Conservation (phyloP, 345 rosid species). For the Noccaea caerulescens region DNA sequence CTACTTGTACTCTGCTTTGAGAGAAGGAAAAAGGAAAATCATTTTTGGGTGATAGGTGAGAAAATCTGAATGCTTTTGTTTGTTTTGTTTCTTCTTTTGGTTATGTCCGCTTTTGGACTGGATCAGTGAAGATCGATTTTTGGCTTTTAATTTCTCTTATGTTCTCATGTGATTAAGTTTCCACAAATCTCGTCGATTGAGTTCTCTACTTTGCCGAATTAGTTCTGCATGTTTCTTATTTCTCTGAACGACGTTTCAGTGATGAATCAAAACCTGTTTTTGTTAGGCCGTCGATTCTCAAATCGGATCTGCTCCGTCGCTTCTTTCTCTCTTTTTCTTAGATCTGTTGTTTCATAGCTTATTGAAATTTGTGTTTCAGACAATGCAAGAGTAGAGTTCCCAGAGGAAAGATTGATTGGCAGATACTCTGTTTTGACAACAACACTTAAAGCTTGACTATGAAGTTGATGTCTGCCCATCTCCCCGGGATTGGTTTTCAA, state of each 20-base stretch:
- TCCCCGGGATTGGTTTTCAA: constrained; percentile 41
- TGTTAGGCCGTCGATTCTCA: not conserved
- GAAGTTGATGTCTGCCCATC: constrained; percentile 37
- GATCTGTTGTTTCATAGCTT: constrained; percentile 1
- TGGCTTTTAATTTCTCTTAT: not conserved
- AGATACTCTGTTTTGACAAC: constrained; percentile 18
- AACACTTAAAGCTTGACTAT: constrained; percentile 21
- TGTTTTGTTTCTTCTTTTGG: constrained; percentile 14
- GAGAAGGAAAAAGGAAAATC: not conserved
- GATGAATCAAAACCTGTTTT: constrained; percentile 13
- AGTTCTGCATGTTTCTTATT: constrained; percentile 26
- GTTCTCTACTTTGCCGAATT: not conserved
- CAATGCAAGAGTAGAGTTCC: constrained; percentile 42
- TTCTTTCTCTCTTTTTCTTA: not conserved
- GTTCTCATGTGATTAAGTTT: not conserved
- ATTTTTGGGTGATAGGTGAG: constrained; percentile 33
- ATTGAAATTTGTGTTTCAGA: constrained; percentile 11
- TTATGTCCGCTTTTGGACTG: not conserved
- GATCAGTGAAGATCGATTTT: not conserved
- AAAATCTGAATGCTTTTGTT: constrained; percentile 15
- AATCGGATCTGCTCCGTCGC: constrained; percentile 17
- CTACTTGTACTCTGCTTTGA: constrained; percentile 34
- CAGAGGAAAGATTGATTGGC: constrained; percentile 21
- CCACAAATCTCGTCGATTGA: not conserved
- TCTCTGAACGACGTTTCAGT: constrained; percentile 3